Evolutionary conservation across 208 protist genomes (phyloP).

Genomic region (Tritrichomonas foetus): DNA sequence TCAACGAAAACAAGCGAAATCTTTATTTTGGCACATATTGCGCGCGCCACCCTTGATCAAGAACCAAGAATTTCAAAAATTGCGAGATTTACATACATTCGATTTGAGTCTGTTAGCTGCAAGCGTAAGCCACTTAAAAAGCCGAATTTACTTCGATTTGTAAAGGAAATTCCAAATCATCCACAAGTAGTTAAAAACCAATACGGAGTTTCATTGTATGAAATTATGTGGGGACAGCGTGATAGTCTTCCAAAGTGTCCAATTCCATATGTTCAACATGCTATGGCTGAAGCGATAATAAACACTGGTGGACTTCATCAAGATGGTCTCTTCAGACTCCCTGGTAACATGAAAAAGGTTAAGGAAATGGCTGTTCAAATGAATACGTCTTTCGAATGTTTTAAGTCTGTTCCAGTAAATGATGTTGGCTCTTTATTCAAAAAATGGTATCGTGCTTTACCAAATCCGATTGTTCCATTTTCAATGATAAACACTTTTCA

Average conservation of each 20-base stretch:
- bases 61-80: neutral
- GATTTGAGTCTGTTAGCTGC: neutral
- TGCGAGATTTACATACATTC: neutral
- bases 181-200: neutral
- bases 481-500: neutral
- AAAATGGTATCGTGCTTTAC: neutral
- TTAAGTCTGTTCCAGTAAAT: neutral
- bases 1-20: neutral
- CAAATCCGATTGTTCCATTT: neutral
- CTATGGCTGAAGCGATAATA: no score
- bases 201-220: neutral
- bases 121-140: neutral
- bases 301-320: slow-evolving; percentile 2
- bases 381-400: neutral
- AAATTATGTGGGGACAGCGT: neutral
- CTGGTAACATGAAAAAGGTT: neutral
- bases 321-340: neutral
- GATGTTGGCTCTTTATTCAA: neutral
- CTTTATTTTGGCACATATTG: neutral
- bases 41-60: neutral
- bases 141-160: neutral
- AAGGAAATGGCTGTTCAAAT: neutral
- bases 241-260: neutral
- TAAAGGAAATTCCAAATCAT: neutral
- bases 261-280: neutral